A percentile compares a stretch with the other conserved stretches of the same genome.
These are phyloP conservation scores for Sophora flavescens DNA, from an alignment of 306 rosid species.

Conservation along the genomic window DNA sequence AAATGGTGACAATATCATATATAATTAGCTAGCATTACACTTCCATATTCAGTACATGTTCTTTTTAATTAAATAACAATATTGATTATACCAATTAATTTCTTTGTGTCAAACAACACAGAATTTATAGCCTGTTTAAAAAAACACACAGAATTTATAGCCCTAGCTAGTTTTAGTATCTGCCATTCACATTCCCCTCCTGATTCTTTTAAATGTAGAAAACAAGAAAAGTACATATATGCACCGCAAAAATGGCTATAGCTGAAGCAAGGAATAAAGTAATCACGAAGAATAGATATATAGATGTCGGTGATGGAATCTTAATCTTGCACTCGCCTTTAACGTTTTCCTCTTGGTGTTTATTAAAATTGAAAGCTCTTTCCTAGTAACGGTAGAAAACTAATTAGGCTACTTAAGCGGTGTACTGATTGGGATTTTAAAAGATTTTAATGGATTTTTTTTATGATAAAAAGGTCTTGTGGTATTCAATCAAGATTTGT, in stretches of 20 bases:
- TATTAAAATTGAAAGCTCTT: background rate
- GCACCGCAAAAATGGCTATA: background rate
- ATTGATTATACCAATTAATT: background rate
- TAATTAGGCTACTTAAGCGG: background rate
- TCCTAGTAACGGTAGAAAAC: background rate
- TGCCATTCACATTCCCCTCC: slow-evolving; percentile 4
- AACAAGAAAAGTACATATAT: slow-evolving; percentile 42
- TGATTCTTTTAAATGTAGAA: background rate
- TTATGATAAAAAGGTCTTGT: too few relatives aligned
- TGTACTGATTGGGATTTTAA: too few relatives aligned
- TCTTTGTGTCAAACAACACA: background rate
- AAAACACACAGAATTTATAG: too few relatives aligned
- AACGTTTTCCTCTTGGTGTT: slow-evolving; percentile 20
- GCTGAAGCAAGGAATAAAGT: slow-evolving; percentile 53
- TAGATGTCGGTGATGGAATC: slow-evolving; percentile 47
- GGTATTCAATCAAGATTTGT: too few relatives aligned
- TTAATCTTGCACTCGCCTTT: slow-evolving; percentile 44
- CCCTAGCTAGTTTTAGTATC: background rate
- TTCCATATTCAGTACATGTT: background rate
- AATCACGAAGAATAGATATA: background rate
- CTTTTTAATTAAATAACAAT: background rate
- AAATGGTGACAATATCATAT: background rate
- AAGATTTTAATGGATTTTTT: too few relatives aligned
- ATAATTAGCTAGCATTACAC: background rate
- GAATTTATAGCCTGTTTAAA: too few relatives aligned